Percentiles rank a stretch among this genome's conserved stretches.
Conservation (phyloP, 2,329 filamentous ascomycete genomes). For the Cladosporium oxysporum region DNA sequence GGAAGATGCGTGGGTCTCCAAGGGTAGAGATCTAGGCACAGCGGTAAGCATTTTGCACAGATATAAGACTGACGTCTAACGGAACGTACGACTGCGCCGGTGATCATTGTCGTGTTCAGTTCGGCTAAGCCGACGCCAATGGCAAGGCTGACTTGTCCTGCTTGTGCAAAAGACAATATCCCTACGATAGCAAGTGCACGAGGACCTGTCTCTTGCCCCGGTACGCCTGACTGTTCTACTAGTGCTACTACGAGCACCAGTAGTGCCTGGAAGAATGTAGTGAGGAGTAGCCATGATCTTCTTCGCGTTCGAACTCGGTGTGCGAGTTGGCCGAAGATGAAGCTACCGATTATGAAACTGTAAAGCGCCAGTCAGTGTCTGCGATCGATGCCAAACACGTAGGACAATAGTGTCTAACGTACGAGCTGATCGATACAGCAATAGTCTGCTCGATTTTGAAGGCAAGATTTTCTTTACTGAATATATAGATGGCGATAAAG, state of each 20-base stretch:
- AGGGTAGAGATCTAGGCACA: slow-evolving; percentile 16
- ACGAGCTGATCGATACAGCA: slow-evolving; percentile 11
- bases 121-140: slow-evolving; percentile 27
- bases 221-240: slow-evolving; percentile 18
- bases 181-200: slow-evolving; percentile 22
- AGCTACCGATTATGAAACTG: slow-evolving; percentile 26
- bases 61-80: slow-evolving; percentile 3
- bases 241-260: slow-evolving; percentile 25
- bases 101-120: slow-evolving; percentile 32
- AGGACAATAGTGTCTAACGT: not conserved
- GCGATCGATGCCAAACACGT: not conserved
- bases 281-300: slow-evolving; percentile 27
- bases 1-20: slow-evolving; percentile 4
- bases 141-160: slow-evolving; percentile 28
- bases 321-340: slow-evolving; percentile 27
- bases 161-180: slow-evolving; percentile 23
- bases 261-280: slow-evolving; percentile 24
- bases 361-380: not conserved
- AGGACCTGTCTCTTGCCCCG: slow-evolving; percentile 3
- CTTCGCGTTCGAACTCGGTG: slow-evolving; percentile 23
- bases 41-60: slow-evolving; percentile 10
- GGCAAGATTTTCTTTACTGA: slow-evolving; percentile 11
- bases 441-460: slow-evolving; percentile 14
- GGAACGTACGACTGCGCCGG: slow-evolving; percentile 26
- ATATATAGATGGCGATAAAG: slow-evolving; percentile 12